Percentiles rank a stretch among this genome's conserved stretches.
Conservation (phyloP, 805 yeast genomes). For the Candida ortonii region DNA sequence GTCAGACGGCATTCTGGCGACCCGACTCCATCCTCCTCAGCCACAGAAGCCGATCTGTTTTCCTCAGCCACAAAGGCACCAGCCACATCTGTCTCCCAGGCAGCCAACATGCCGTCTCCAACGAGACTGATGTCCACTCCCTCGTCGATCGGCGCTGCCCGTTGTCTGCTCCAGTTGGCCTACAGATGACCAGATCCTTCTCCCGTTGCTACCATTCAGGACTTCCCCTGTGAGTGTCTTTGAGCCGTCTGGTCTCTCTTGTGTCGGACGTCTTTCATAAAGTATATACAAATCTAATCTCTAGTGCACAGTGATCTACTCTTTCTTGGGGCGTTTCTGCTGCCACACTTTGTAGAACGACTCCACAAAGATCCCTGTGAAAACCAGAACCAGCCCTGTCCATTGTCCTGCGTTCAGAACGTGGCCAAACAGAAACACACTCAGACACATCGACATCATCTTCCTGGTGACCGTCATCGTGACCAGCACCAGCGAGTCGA, state of each 20-base stretch:
- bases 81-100: constrained; percentile 18
- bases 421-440: constrained; percentile 88
- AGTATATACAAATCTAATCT: constrained; percentile 6
- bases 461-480: constrained; percentile 96
- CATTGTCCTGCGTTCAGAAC: constrained; percentile 61
- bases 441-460: constrained; percentile 90
- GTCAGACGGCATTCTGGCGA: constrained; percentile 9
- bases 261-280: constrained; percentile 4
- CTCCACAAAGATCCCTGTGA: constrained; percentile 82
- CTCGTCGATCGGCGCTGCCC: constrained; percentile 47
- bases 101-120: constrained; percentile 36
- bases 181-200: too few relatives aligned
- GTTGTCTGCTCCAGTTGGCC: constrained; percentile 41
- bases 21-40: constrained; percentile 3
- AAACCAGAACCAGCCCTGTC: constrained; percentile 75
- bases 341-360: constrained; percentile 49
- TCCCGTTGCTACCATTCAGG: too few relatives aligned
- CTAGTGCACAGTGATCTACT: too few relatives aligned
- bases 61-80: constrained; percentile 6
- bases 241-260: too few relatives aligned
- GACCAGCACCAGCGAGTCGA: constrained; percentile 80
- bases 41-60: constrained; percentile 3
- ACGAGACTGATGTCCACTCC: constrained; percentile 42
- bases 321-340: constrained; percentile 5
- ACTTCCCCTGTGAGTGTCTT: too few relatives aligned